Conservation (phyloP, 768 basidiomycete species). For the Tulasnella sp. region DNA sequence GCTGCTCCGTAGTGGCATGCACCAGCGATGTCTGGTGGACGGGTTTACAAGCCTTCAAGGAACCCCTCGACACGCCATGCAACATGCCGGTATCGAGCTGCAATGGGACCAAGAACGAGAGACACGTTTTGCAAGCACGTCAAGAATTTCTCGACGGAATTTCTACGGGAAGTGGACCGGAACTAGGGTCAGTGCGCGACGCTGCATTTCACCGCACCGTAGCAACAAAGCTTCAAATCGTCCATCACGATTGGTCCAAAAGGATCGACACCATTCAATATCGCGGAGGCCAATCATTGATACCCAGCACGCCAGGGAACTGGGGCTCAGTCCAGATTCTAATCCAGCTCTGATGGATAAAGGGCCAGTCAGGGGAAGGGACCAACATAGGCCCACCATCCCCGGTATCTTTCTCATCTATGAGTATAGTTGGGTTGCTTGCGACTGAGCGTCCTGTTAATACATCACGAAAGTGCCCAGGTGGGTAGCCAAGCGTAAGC, state of each 20-base stretch:
- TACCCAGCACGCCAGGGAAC: neutral
- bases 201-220: too few relatives aligned
- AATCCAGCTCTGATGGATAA: neutral
- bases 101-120: neutral
- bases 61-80: neutral
- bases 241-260: neutral
- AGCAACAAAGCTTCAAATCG: neutral
- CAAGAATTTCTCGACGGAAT: neutral
- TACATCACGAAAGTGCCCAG: neutral
- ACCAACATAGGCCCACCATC: neutral
- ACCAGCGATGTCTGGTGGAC: neutral
- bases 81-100: neutral
- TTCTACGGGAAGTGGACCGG: neutral
- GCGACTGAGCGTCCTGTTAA: neutral
- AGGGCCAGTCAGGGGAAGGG: neutral
- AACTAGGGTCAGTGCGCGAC: too few relatives aligned
- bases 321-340: neutral
- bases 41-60: neutral
- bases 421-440: neutral
- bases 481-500: neutral
- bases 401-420: neutral
- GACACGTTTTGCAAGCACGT: neutral
- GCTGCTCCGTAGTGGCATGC: neutral
- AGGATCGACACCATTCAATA: neutral
- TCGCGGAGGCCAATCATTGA: neutral